Percentiles rank a stretch among this genome's conserved stretches.
phyloP scores from a whole-genome alignment of 176 grass and related monocot genomes.

The Ampelocalamus luodianensis region DNA sequence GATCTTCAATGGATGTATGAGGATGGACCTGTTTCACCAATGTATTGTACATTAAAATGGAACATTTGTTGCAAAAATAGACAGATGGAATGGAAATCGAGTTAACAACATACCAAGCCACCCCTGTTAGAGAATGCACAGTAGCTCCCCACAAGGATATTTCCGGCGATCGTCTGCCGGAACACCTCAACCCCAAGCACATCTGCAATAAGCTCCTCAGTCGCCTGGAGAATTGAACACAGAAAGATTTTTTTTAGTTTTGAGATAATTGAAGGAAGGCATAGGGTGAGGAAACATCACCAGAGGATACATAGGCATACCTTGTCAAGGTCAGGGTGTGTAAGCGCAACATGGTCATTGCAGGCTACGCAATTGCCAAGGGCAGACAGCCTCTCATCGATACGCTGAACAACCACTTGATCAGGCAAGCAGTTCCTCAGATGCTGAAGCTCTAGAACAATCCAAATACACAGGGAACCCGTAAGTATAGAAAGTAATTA shows the following conservation, averaged over 20 bases:
- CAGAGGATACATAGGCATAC: conserved; percentile 39
- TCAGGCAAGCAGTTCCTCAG: conserved; percentile 96
- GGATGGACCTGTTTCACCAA: conserved; percentile 75
- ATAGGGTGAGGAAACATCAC: background rate
- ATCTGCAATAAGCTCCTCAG: conserved; percentile 95
- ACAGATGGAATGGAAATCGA: background rate
- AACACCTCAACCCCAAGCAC: conserved; percentile 94
- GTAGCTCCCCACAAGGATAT: conserved; percentile 95
- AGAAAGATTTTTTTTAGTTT: background rate
- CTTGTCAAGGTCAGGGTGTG: conserved; percentile 94
- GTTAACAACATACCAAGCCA: conserved; percentile 62
- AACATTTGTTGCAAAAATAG: background rate
- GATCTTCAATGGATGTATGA: conserved; percentile 96
- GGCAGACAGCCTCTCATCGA: conserved; percentile 88
- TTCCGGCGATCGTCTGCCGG: conserved; percentile 89
- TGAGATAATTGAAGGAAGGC: background rate
- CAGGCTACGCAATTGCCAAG: conserved; percentile 91
- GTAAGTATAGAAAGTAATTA: background rate
- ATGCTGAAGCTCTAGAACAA: conserved; percentile 86
- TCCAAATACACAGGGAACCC: conserved; percentile 17
- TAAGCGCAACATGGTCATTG: conserved; percentile 99
- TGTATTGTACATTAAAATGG: background rate
- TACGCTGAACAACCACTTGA: conserved; percentile 87
- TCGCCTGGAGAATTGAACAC: conserved; percentile 53
- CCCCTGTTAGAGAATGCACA: conserved; percentile 85